These are phyloP conservation scores for Cunninghamia lanceolata DNA, from an alignment of 75 land plant species.

Conservation along the genomic window DNA sequence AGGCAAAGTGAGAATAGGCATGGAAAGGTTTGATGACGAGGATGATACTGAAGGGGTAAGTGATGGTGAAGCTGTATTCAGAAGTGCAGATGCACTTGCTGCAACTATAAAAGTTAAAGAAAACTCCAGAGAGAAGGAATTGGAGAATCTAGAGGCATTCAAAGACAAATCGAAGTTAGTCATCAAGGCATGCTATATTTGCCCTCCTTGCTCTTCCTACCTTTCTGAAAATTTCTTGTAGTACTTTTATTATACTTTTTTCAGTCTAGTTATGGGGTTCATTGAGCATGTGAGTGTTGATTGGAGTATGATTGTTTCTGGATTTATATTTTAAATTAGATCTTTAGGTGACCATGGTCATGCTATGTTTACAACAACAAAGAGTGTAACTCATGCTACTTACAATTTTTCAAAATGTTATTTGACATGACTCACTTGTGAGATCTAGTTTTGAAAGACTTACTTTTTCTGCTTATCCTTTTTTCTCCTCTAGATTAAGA, in stretches of 20 bases:
- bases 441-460: not conserved
- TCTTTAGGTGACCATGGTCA: not conserved
- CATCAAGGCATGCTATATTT: not conserved
- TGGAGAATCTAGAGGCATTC: not conserved
- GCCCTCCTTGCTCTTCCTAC: not conserved
- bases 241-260: not conserved
- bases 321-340: not conserved
- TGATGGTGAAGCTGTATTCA: not conserved
- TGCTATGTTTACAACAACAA: not conserved
- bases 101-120: not conserved
- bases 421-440: not conserved
- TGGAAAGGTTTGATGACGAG: slow-evolving; percentile 1
- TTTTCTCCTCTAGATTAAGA: not conserved
- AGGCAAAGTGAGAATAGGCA: slow-evolving; percentile 4
- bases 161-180: not conserved
- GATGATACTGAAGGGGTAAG: not conserved
- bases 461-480: not conserved
- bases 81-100: not conserved
- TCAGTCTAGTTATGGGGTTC: not conserved
- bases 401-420: not conserved
- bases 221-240: not conserved
- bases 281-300: not conserved
- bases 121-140: not conserved
- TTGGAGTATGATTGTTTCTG: not conserved
- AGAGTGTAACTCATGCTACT: not conserved